Conservation (phyloP, 257 asterid genomes). For the Solanum lignicaule region DNA sequence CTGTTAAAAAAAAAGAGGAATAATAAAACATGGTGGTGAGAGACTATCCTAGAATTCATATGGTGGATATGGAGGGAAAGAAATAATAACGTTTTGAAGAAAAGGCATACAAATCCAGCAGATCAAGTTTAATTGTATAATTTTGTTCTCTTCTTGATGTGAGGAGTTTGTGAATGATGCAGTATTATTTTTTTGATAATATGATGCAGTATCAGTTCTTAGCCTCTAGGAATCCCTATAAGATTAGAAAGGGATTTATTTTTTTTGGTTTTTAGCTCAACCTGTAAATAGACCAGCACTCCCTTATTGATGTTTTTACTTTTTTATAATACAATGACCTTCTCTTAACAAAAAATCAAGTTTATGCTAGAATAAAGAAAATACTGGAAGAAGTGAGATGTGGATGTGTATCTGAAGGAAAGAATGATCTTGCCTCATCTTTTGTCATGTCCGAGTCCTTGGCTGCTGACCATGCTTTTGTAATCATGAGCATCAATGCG, state of each 20-base stretch:
- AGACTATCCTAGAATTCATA: not conserved
- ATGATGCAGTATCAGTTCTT: not conserved
- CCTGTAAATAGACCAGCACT: not conserved
- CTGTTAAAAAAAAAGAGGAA: not conserved
- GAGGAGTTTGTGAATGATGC: not conserved
- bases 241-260: not conserved
- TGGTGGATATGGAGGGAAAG: not conserved
- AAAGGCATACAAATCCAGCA: not conserved
- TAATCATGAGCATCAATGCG: slow-evolving; percentile 70
- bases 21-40: not conserved
- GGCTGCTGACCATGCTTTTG: slow-evolving; percentile 97
- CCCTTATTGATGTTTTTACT: not conserved
- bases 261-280: not conserved
- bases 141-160: not conserved
- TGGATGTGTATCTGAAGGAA: not conserved
- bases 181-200: not conserved
- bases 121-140: not conserved
- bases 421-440: slow-evolving; percentile 51
- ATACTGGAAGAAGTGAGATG: not conserved
- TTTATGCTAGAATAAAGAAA: not conserved
- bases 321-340: not conserved
- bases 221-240: not conserved
- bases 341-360: not conserved
- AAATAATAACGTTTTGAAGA: not conserved
- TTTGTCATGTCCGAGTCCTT: slow-evolving; percentile 79